phyloP scores from a whole-genome alignment of 148 eudicot species.

The Nepenthes mirabilis region DNA sequence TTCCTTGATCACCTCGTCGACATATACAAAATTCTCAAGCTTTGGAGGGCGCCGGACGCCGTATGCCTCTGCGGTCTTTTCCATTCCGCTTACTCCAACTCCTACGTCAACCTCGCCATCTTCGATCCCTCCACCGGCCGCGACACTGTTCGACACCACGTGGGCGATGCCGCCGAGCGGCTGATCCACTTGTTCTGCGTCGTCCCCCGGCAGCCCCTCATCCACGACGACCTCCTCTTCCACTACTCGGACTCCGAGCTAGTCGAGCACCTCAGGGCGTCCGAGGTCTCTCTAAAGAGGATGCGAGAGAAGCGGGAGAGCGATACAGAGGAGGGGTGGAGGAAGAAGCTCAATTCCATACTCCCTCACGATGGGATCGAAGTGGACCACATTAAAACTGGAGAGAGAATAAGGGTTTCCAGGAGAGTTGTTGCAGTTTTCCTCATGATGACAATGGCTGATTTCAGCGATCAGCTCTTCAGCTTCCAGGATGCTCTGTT shows the following conservation, averaged over 20 bases:
- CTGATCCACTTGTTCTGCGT: slow-evolving; percentile 75
- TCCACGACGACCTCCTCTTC: slow-evolving; percentile 63
- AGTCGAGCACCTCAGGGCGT: slow-evolving; percentile 32
- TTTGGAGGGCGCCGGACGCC: slow-evolving; percentile 46
- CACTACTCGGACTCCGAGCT: slow-evolving; percentile 54
- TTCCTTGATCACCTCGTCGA: slow-evolving; percentile 73
- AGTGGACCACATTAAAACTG: slow-evolving; percentile 70
- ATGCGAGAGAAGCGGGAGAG: slow-evolving; percentile 17
- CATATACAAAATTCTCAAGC: slow-evolving; percentile 53
- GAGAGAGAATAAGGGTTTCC: slow-evolving; percentile 56
- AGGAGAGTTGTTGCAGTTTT: slow-evolving; percentile 61
- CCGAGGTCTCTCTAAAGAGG: slow-evolving; percentile 26
- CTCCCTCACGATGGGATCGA: slow-evolving; percentile 51
- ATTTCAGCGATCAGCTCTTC: slow-evolving; percentile 83
- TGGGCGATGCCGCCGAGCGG: slow-evolving; percentile 54
- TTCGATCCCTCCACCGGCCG: slow-evolving; percentile 78
- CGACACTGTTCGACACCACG: slow-evolving; percentile 47
- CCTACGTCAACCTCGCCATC: slow-evolving; percentile 93
- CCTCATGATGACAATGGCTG: slow-evolving; percentile 83
- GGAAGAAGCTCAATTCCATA: slow-evolving; percentile 46
- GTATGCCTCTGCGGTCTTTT: slow-evolving; percentile 80
- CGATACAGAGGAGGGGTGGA: slow-evolving; percentile 39
- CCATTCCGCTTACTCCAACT: slow-evolving; percentile 96
- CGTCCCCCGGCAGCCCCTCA: slow-evolving; percentile 65
- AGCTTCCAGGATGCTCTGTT: slow-evolving; percentile 66